Percentiles rank a stretch among this genome's conserved stretches.
These are phyloP conservation scores for Lunularia cruciata DNA, from an alignment of 225 moss, liverwort and hornwort genomes.

Conservation along the genomic window DNA sequence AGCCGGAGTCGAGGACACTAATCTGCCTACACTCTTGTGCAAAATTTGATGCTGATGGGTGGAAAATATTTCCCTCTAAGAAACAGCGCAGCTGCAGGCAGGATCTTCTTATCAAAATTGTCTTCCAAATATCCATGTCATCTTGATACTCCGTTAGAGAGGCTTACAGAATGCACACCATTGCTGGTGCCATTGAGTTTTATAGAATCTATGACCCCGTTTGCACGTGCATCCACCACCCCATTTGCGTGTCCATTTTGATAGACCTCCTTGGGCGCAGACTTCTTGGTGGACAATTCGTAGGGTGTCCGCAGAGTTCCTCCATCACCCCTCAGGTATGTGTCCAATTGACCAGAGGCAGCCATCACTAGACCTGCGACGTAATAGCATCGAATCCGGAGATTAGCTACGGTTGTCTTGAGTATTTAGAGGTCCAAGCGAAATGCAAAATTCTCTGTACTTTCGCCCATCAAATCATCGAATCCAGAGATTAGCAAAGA, in stretches of 20 bases:
- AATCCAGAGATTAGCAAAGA: no score
- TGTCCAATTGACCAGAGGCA: conserved; percentile 68
- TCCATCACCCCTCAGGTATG: conserved; percentile 41
- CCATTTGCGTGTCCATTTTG: conserved; percentile 27
- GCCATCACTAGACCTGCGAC: conserved; percentile 69
- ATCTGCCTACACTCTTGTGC: conserved; percentile 9
- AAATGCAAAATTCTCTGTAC: neutral
- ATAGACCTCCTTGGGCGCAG: conserved; percentile 12
- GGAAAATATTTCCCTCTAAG: neutral
- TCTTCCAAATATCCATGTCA: neutral
- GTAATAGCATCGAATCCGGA: neutral
- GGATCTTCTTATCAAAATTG: conserved; percentile 11
- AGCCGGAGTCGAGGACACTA: conserved; percentile 10
- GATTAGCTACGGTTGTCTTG: no score
- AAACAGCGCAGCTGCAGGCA: neutral
- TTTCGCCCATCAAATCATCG: neutral
- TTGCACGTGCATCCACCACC: conserved; percentile 17
- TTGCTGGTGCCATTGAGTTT: conserved; percentile 20
- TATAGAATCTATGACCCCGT: conserved; percentile 18
- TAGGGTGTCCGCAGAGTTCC: neutral
- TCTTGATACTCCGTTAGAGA: conserved; percentile 19
- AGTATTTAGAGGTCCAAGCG: neutral
- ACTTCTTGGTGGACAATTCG: conserved; percentile 1
- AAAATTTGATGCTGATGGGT: neutral
- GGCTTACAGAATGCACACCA: conserved; percentile 16